Conservation (phyloP, 78 protist species). For the Emiliania huxleyi region DNA sequence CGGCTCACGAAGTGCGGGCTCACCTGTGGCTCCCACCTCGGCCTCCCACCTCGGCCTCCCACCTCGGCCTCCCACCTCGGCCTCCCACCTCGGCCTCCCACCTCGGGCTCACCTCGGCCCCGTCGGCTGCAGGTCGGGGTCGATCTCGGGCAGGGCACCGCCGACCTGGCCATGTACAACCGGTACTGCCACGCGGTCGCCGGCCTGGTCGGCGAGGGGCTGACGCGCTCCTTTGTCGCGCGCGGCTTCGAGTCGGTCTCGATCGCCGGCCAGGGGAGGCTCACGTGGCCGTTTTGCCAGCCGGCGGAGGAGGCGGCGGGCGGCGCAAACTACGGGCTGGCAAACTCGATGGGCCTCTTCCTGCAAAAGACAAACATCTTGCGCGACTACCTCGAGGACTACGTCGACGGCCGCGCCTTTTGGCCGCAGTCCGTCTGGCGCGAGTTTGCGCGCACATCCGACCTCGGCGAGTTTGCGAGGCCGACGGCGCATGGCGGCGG, state of each 20-base stretch:
- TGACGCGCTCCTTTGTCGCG: slow-evolving; percentile 72
- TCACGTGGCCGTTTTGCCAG: neutral
- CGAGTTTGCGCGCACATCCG: slow-evolving; percentile 18
- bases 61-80: too few species aligned
- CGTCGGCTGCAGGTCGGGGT: neutral
- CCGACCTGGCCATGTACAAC: slow-evolving; percentile 67
- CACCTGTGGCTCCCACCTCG: too few species aligned
- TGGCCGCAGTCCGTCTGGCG: slow-evolving; percentile 86
- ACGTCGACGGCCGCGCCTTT: slow-evolving; percentile 79
- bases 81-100: too few species aligned
- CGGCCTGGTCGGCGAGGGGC: slow-evolving; percentile 93
- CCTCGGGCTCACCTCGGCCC: too few species aligned
- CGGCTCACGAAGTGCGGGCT: too few species aligned
- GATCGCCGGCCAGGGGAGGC: slow-evolving; percentile 12
- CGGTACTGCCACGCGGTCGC: slow-evolving; percentile 94
- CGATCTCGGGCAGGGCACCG: slow-evolving; percentile 47
- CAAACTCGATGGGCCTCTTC: slow-evolving; percentile 92
- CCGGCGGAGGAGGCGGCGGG: neutral
- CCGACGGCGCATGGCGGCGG: slow-evolving; percentile 10
- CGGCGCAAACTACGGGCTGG: neutral
- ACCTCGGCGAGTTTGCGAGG: slow-evolving; percentile 23
- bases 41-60: too few species aligned
- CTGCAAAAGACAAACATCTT: slow-evolving; percentile 92
- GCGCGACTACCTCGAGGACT: slow-evolving; percentile 90
- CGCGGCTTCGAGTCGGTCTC: slow-evolving; percentile 70